Conservation (phyloP, 2,329 filamentous ascomycete species). For the Pleurostoma richardsiae region DNA sequence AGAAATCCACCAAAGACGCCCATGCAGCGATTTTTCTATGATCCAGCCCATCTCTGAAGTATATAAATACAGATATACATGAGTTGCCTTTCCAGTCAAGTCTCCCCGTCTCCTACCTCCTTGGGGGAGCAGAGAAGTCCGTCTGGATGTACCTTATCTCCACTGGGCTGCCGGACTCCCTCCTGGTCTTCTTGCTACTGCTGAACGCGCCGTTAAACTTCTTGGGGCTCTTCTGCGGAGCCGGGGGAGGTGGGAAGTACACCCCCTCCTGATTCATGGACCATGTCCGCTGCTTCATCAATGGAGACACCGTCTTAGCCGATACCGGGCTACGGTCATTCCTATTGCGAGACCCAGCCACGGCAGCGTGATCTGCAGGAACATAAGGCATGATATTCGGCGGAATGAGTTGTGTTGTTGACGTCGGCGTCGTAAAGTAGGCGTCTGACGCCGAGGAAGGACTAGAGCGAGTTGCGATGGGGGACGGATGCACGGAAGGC, state of each 20-base stretch:
- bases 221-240: conserved; percentile 7
- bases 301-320: conserved; percentile 1
- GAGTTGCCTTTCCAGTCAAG: no score
- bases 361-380: background rate
- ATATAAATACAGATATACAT: no score
- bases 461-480: background rate
- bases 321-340: no score
- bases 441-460: background rate
- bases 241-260: conserved; percentile 10
- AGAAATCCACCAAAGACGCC: no score
- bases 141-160: conserved; percentile 29
- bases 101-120: conserved; percentile 1
- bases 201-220: background rate
- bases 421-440: background rate
- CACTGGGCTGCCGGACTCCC: conserved; percentile 22
- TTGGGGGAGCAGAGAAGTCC: conserved; percentile 32
- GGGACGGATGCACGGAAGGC: background rate
- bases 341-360: background rate
- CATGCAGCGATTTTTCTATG: no score
- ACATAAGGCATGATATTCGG: background rate
- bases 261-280: background rate
- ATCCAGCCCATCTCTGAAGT: no score
- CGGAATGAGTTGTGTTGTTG: background rate
- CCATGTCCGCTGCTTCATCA: conserved; percentile 1
- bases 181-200: conserved; percentile 4